phyloP scores from a whole-genome alignment of 257 asterid genomes.

The Euphrasia confusa region DNA sequence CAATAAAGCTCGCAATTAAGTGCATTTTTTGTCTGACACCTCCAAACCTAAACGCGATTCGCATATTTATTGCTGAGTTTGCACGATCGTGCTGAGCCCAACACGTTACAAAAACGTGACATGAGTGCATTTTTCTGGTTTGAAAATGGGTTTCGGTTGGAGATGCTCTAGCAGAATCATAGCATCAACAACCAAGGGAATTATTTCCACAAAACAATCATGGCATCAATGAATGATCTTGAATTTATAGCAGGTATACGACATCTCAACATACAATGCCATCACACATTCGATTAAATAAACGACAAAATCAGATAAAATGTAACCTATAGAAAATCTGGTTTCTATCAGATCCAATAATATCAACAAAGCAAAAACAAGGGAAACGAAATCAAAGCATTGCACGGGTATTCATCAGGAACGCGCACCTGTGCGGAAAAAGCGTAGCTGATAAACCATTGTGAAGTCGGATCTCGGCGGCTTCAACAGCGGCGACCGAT shows the following conservation, averaged over 20 bases:
- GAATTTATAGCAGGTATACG: slow-evolving; percentile 5
- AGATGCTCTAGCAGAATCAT: not conserved
- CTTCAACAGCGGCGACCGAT: slow-evolving; percentile 75
- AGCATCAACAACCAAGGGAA: not conserved
- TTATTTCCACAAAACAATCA: slow-evolving; percentile 1
- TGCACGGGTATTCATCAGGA: not conserved
- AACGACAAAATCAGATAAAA: not conserved
- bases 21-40: too few species aligned
- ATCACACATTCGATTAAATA: slow-evolving; percentile 1
- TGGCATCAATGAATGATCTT: not conserved
- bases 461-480: slow-evolving; percentile 91
- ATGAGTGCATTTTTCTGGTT: too few species aligned
- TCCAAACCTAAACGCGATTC: too few species aligned
- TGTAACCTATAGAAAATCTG: slow-evolving; percentile 9
- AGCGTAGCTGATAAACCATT: slow-evolving; percentile 67
- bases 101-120: too few species aligned
- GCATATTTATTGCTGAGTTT: too few species aligned
- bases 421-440: slow-evolving; percentile 73
- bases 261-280: slow-evolving; percentile 17
- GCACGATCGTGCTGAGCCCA: too few species aligned
- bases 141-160: too few species aligned
- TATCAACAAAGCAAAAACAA: not conserved
- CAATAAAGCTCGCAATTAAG: too few species aligned
- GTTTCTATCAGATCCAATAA: slow-evolving; percentile 22
- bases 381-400: too few species aligned